Percentiles rank a stretch among this genome's conserved stretches.
Evolutionary conservation across 2,329 filamentous ascomycete genomes (phyloP).

Genomic region (Aspergillus spinulosporus): DNA sequence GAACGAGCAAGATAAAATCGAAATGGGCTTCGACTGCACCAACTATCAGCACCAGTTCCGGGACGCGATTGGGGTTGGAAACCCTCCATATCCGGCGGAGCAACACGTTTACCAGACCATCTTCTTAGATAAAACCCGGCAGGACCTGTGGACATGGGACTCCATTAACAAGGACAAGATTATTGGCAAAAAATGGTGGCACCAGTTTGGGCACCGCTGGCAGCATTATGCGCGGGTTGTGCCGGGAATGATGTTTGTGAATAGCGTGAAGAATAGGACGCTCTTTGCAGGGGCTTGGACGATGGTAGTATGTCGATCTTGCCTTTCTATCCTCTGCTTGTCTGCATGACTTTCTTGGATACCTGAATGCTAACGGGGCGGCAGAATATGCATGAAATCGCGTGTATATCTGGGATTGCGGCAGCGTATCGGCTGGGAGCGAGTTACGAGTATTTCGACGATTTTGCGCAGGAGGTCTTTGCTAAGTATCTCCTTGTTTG

Average conservation of each 20-base stretch:
- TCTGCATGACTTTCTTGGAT: background rate
- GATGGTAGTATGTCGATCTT: constrained; percentile 55
- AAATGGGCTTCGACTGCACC: constrained; percentile 70
- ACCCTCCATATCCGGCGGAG: constrained; percentile 46
- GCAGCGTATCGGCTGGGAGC: constrained; percentile 70
- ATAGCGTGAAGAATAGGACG: constrained; percentile 62
- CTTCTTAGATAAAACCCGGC: constrained; percentile 58
- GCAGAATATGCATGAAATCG: constrained; percentile 63
- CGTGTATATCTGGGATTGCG: constrained; percentile 69
- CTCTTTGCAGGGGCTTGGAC: constrained; percentile 69
- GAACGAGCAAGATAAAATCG: constrained; percentile 55
- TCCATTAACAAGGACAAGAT: constrained; percentile 59
- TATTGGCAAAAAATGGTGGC: constrained; percentile 63
- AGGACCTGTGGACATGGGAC: constrained; percentile 59
- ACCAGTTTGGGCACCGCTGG: constrained; percentile 62
- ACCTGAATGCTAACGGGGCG: background rate
- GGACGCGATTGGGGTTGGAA: constrained; percentile 29
- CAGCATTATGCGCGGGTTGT: constrained; percentile 64
- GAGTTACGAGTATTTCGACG: constrained; percentile 51
- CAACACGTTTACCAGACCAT: constrained; percentile 70
- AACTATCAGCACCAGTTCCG: constrained; percentile 75
- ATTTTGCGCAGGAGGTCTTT: constrained; percentile 36
- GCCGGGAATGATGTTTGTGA: constrained; percentile 70
- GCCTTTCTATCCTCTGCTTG: no score
- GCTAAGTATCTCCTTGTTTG: constrained; percentile 35